Evolutionary conservation across 2,329 filamentous ascomycete species (phyloP), one percentile per base, ranked within the genome.

Genomic region (Colletotrichum sp.): DNA sequence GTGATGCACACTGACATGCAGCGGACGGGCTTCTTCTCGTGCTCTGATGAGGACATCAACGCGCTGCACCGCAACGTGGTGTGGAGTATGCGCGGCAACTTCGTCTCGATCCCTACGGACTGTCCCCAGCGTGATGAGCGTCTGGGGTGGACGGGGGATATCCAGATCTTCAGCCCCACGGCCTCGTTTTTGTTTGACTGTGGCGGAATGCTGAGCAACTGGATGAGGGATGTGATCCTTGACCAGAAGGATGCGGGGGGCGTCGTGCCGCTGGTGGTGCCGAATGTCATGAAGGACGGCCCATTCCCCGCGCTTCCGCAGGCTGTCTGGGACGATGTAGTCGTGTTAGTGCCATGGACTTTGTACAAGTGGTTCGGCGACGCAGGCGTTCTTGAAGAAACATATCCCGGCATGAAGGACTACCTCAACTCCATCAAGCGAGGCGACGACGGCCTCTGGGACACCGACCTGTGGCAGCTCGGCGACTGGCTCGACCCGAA

Each of bases 61-160:
- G 82, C 87, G 48, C 85, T 93, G 4, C 87, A 92, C 76, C 69
- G 85, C 3, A 93, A 93, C 70, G 85, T 89, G 1, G 79, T 83
- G 30, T 92, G 90, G 90, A 86, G 86, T 9, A 91, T 92, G 87
- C 85, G 86, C 21, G 90, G 90, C 0, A 93, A 92, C 78, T 92
- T 92, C 77, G 77, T 92, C 6, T 87, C 86, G 0, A 80, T 92
- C 0, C 90, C 90, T 0, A 92, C 90, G 0, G 91, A 93, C 77
- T 91, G 89, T 77, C 89, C 90, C 0, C 88, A 91, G 77, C 84
- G 89, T 1, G 89, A 92, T 74, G 89, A 91, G 80, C 84, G 89
- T 0, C 80, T 91, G 7, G 87, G 88, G 30, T 90, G 90, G 90
- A 89, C 87, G 1, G 87, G 90, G 16, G 87, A 90, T 76, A 82